phyloP scores from a whole-genome alignment of 352 stramenopile species.

The Achlya hypogyna region DNA sequence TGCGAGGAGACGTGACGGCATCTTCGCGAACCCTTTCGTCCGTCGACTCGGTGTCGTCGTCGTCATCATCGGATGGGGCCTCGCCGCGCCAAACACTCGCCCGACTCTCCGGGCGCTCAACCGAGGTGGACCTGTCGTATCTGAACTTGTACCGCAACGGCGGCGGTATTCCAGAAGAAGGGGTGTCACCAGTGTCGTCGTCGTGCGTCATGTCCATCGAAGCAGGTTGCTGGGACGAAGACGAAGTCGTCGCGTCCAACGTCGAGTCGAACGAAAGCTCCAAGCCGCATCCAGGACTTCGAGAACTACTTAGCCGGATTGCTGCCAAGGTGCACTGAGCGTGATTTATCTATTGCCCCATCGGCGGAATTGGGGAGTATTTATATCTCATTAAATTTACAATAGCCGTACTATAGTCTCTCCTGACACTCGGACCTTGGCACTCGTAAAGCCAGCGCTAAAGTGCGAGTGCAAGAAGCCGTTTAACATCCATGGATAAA shows the following conservation, averaged over 20 bases:
- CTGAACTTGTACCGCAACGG: background rate
- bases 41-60: background rate
- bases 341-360: too few relatives aligned
- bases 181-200: background rate
- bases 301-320: too few relatives aligned
- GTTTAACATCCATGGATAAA: too few relatives aligned
- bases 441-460: too few relatives aligned
- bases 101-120: background rate
- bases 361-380: too few relatives aligned
- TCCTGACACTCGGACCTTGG: too few relatives aligned
- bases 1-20: background rate
- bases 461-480: too few relatives aligned
- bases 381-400: too few relatives aligned
- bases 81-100: background rate
- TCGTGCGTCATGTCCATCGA: background rate
- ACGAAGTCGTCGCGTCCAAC: background rate
- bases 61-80: background rate
- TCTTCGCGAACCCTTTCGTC: background rate
- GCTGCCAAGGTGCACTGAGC: too few relatives aligned
- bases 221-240: background rate
- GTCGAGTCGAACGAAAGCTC: too few relatives aligned
- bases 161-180: background rate
- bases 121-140: slow-evolving; percentile 1
- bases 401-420: too few relatives aligned
- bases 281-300: too few relatives aligned